Evolutionary conservation across 73 alveolate genomes (phyloP).

Genomic region (Breviolum minutum): DNA sequence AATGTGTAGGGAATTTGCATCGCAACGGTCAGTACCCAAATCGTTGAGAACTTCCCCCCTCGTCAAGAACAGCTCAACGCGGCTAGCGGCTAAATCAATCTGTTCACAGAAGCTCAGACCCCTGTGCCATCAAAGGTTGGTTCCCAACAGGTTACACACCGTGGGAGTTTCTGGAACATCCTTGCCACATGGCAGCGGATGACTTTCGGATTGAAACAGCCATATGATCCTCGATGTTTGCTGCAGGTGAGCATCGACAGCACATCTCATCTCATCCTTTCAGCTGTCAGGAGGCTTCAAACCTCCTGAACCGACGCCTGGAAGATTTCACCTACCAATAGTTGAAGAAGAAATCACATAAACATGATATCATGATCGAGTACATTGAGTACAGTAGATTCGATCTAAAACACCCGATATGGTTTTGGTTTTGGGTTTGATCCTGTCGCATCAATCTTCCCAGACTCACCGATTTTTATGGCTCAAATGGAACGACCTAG

Average conservation of each 20-base stretch:
- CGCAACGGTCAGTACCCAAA: too few relatives aligned
- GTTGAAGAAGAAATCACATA: background rate
- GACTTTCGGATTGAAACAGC: background rate
- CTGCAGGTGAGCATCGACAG: background rate
- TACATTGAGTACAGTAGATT: background rate
- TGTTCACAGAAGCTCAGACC: background rate
- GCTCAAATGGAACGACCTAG: constrained; percentile 4
- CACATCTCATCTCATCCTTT: background rate
- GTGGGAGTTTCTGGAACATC: background rate
- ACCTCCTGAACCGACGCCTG: background rate
- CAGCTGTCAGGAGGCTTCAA: constrained; percentile 49
- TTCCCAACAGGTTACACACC: constrained; percentile 41
- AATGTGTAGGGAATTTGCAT: too few relatives aligned
- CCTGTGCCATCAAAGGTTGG: background rate
- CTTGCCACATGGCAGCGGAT: background rate
- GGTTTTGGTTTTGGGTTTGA: background rate
- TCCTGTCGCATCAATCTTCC: background rate
- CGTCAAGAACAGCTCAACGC: too few relatives aligned
- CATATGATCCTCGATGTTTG: background rate
- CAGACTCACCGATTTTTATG: background rate
- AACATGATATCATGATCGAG: background rate
- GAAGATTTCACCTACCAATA: too few relatives aligned
- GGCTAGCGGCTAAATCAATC: too few relatives aligned
- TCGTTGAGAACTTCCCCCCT: too few relatives aligned
- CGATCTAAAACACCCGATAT: background rate